Base-by-base conservation (phyloP, 78 protist genomes). In the Dictyostelium purpureum region DNA sequence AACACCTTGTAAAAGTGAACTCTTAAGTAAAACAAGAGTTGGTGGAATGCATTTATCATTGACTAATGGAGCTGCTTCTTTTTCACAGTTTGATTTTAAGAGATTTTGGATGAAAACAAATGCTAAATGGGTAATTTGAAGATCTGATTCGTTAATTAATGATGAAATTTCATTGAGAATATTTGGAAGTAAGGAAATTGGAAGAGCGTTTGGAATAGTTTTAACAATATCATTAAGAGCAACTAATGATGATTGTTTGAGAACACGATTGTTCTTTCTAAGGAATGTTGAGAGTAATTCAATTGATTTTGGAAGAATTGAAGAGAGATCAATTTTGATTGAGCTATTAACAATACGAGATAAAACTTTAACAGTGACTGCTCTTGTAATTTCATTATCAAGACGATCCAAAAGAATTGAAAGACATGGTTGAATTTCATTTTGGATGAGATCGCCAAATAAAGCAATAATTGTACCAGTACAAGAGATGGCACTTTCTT, bases 341-440 rank as follows among this genome's bases (percentile, higher is more conserved):
- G 52, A 35, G 19, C 76, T 42, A 19, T 65, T 66, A 24, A 73
- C 73, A 14, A 85, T 85, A 54, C 69, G 76, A 6, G 92, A 65
- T 49, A 96, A 26, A 6, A 94, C 92, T 49, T 77, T 77, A 65
- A 87, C 92, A 38, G 97, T 82, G 1, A 90, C 77, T 10, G 96
- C 82, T 24, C 99, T 95, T 33, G 98, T 98, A 43, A 95, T 88
- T 73, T 98, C 99, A 90, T 97, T 97, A 63, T 88, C 76, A 33
- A 98, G 91, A 18, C 98, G 85, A 21, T 97, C 98, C 31, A 82
- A 52, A 28, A 97, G 52, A 26, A 97, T 73, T 4, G 56, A 16
- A 4, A 80, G 71, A 24, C 79, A 54, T 73, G 81, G 81, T 52
- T 75, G 78, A 3, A 85, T 19, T 37, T 66, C 42, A 21, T 51